Evolutionary conservation across 106 monocot species (phyloP), one percentile per base, ranked within the genome.

Genomic region (Amphibolis antarctica): DNA sequence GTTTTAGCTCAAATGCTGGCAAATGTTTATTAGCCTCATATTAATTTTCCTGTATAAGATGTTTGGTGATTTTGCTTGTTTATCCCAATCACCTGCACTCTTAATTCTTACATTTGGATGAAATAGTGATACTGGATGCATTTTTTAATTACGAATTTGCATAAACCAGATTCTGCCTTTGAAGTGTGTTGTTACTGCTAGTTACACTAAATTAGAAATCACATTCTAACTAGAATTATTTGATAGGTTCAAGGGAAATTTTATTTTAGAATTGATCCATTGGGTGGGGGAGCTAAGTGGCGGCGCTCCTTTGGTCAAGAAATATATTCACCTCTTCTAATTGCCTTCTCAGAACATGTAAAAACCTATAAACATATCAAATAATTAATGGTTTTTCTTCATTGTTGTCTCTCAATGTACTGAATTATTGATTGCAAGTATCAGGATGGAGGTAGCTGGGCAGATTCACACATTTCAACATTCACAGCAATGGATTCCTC

Each of bases 231-330:
- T 36, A 19, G 43, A 4, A 22, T 45, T 27, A 30, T 69, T 69
- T 72, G 7, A 44, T 75, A 96, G 94, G 69, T 86, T 66, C 75
- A 80, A 74, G 94, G 94, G 66, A 96, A 86, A 59, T 80, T 80
- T 65, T 96, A 89, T 86, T 55, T 86, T 51, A 86, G 66, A 78
- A 71, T 89, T 22, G 84, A 96, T 80, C 82, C 86, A 42, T 49
- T 73, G 60, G 94, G 94, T 47, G 86, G 86, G 59, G 94, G 94
- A 66, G 77, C 94, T 36, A 89, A 71, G 72, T 96, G 94, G 94
- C 94, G 94, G 14, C 79, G 94, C 27, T 71, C 89, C 14, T 46
- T 74, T 55, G 94, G 94, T 22, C 94, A 96, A 67, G 94, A 96
- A 72, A 82, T 96, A 52, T 96, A 89, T 65, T 89, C 94, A 61